Evolutionary conservation across 768 basidiomycete species (phyloP), one percentile per base, ranked within the genome.

Genomic region (Candolleomyces eurysporus): DNA sequence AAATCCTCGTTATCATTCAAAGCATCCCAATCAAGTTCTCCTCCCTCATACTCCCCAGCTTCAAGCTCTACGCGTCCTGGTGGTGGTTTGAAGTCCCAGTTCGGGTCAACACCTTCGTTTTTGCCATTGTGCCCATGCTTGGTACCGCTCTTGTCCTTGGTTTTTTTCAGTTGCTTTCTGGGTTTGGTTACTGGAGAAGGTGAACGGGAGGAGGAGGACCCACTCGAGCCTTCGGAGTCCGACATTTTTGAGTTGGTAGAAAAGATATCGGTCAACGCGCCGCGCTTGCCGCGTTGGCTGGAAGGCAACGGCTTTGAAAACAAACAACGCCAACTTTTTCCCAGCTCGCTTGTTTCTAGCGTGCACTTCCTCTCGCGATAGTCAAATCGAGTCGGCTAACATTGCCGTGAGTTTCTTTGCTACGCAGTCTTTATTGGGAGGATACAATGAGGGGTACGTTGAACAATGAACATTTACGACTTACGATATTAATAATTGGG

Each of bases 11-110:
- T 72, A 2, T 79, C 67, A 11, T 82, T 77, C 5, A 92, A 62
- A 6, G 75, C 72, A 60, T 88, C 87, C 89, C 89, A 92, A 65
- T 91, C 90, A 65, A 89, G 89, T 3, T 79, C 77, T 2, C 76
- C 80, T 1, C 77, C 76, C 60, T 87, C 82, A 60, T 81, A 73
- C 31, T 26, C 26, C 26, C 72, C 65, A 61, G 80, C 71, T 52
- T 84, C 77, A n/a, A 88, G 67, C 16, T 80, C 69, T 8, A 75
- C 71, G n/a, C 79, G 74, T 8, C 82, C 86, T 1, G 72, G 61
- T 7, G 89, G 89, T 0, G 89, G 86, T 62, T 76, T 68, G 66
- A 86, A 91, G 0, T 78, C 84, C 85, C 86, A 87, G 58, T 81
- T 73, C 0, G 78, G 77, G 67, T 87, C 77, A 19, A 71, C 71